A percentile compares a stretch with the other conserved stretches of the same genome.
Evolutionary conservation across 2,329 filamentous ascomycete genomes (phyloP).

Genomic region (Aspergillus ochraceoroseus): DNA sequence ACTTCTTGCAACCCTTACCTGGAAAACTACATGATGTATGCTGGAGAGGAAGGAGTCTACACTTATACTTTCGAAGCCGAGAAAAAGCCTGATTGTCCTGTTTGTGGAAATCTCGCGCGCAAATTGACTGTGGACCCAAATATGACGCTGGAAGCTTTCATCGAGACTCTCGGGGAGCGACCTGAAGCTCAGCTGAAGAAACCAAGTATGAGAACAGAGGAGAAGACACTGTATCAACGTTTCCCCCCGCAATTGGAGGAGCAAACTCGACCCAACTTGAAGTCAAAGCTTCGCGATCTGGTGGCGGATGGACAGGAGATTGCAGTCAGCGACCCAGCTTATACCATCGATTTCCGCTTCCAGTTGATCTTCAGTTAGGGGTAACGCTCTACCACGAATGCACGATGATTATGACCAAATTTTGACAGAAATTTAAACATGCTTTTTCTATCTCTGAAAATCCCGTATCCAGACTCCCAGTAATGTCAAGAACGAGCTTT

Average conservation of each 20-base stretch:
- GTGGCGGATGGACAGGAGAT: slow-evolving; percentile 80
- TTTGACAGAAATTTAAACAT: slow-evolving; percentile 23
- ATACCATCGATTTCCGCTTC: slow-evolving; percentile 66
- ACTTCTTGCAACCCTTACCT: slow-evolving; percentile 76
- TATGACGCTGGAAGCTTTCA: slow-evolving; percentile 72
- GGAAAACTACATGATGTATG: slow-evolving; percentile 99
- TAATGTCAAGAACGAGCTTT: slow-evolving; percentile 32
- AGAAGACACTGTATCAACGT: slow-evolving; percentile 86
- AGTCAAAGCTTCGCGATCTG: slow-evolving; percentile 70
- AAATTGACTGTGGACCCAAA: slow-evolving; percentile 66
- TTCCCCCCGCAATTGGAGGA: slow-evolving; percentile 74
- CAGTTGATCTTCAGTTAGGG: slow-evolving; percentile 47
- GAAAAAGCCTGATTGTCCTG: slow-evolving; percentile 89
- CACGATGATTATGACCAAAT: slow-evolving; percentile 16
- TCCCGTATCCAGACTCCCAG: slow-evolving; percentile 32
- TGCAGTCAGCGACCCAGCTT: slow-evolving; percentile 87
- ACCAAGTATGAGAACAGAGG: slow-evolving; percentile 74
- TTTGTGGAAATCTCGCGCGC: slow-evolving; percentile 79
- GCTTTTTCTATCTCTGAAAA: slow-evolving; percentile 29
- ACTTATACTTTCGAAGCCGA: slow-evolving; percentile 96
- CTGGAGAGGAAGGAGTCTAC: slow-evolving; percentile 90
- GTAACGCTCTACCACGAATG: slow-evolving; percentile 21
- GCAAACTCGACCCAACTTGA: slow-evolving; percentile 76
- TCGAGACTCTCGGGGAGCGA: slow-evolving; percentile 74
- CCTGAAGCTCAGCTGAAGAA: slow-evolving; percentile 93